Percentiles rank a stretch among this genome's conserved stretches.
Conservation (phyloP, 768 basidiomycete genomes). For the Auriscalpium vulgare region DNA sequence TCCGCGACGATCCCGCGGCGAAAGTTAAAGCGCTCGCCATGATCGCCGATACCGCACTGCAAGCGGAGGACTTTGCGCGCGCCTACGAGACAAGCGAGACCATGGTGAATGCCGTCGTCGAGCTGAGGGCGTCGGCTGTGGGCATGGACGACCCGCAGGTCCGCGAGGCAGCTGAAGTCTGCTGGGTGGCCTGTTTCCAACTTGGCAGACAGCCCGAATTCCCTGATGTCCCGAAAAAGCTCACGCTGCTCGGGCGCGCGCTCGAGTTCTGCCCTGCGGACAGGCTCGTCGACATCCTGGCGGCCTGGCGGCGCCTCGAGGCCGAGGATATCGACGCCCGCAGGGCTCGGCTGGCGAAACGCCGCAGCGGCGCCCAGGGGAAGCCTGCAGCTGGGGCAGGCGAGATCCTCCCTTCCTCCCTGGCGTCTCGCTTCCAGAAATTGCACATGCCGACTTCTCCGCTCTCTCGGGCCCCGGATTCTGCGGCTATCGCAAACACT, state of each 20-base stretch:
- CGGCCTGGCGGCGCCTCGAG: conserved; percentile 70
- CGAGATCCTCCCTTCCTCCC: conserved; percentile 26
- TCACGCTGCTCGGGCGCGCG: conserved; percentile 69
- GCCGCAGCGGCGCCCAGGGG: conserved; percentile 12
- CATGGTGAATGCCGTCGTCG: conserved; percentile 60
- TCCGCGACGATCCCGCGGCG: conserved; percentile 58
- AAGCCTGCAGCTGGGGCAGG: background rate
- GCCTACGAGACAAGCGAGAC: conserved; percentile 65
- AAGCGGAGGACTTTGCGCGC: conserved; percentile 67
- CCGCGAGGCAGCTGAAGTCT: conserved; percentile 66
- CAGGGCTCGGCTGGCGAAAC: conserved; percentile 32
- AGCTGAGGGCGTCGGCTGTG: conserved; percentile 31
- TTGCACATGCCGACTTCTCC: conserved; percentile 66
- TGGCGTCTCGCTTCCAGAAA: conserved; percentile 54
- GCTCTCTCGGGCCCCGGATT: conserved; percentile 53
- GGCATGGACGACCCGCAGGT: conserved; percentile 32
- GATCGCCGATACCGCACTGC: conserved; percentile 83
- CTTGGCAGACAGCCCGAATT: conserved; percentile 80
- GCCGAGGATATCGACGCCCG: conserved; percentile 50
- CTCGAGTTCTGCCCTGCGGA: conserved; percentile 83
- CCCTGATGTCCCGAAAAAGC: conserved; percentile 54
- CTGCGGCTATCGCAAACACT: conserved; percentile 75
- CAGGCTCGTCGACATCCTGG: conserved; percentile 67
- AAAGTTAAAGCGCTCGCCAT: conserved; percentile 81
- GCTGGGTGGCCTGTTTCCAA: conserved; percentile 87